Conservation (phyloP, 1,284 basidiomycete species). For the Ustilago loliicola region DNA sequence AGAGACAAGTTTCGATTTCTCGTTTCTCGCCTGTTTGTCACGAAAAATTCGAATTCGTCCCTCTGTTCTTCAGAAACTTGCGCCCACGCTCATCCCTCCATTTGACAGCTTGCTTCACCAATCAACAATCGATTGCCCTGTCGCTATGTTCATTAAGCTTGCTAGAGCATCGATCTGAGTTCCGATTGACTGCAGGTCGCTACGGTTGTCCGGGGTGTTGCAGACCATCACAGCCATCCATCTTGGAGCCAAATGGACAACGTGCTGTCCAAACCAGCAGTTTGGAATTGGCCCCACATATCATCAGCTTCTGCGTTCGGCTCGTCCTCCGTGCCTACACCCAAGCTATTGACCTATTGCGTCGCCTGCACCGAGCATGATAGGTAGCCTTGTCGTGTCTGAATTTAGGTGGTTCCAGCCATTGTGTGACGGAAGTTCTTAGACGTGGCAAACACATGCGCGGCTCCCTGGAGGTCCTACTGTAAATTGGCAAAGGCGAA, state of each 20-base stretch:
- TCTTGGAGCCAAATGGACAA: background rate
- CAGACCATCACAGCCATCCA: background rate
- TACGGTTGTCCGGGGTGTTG: conserved; percentile 12
- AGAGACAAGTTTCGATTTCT: conserved; percentile 1
- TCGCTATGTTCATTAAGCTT: background rate
- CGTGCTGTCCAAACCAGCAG: conserved; percentile 2
- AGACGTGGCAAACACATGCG: background rate
- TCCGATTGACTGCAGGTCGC: background rate
- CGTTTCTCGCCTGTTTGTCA: background rate
- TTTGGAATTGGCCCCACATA: background rate
- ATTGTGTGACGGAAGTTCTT: background rate
- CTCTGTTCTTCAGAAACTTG: background rate
- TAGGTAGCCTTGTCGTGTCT: background rate
- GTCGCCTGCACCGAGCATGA: conserved; percentile 2
- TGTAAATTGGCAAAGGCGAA: too few species aligned
- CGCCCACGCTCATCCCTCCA: background rate
- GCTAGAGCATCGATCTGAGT: background rate
- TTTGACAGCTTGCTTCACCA: background rate
- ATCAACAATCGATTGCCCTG: background rate
- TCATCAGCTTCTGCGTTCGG: background rate
- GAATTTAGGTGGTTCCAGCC: too few species aligned
- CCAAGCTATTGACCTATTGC: background rate
- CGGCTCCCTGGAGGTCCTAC: background rate
- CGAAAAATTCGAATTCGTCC: background rate
- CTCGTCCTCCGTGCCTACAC: background rate